Evolutionary conservation across 495 filamentous ascomycete species (phyloP), one percentile per base, ranked within the genome.

Genomic region (Aspergillus panamensis): DNA sequence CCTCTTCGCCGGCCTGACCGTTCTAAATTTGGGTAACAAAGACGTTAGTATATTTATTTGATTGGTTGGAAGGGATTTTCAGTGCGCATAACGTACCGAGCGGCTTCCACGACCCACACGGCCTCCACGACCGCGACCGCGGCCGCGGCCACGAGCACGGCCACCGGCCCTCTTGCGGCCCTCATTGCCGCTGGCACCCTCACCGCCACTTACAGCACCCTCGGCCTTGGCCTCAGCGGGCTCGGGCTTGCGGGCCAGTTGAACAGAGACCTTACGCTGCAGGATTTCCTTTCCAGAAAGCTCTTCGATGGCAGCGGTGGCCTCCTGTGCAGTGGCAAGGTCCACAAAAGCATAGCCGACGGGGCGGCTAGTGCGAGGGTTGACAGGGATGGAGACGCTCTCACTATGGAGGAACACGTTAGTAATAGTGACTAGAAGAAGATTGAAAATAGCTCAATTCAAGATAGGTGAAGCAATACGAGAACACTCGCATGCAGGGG

Each of bases 261-360:
- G 94, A 53, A 99, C 95, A 7, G 92, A 97, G 63, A 99, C 94
- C 86, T 97, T 97, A 71, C 94, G 91, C 72, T 96, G 89, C 40
- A 96, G 84, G 66, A 99, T 91, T 76, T 93, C 90, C 78, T 97
- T 92, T 69, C 94, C 92, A 59, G 93, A 97, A 48, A 99, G 88
- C 73, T 94, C 89, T 65, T 80, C 80, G 66, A 99, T 97, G 65
- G 94, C 94, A 70, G 90, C 88, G 73, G 96, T 89, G 55, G 94
- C 94, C 78, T 99, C 95, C 58, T 82, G 82, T 43, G 95, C 90
- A 52, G 93, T 96, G 45, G 89, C 92, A 48, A 99, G 87, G 68
- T 97, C 94, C 66, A 99, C 94, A 72, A 99, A 99, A 67, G 94
- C 94, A 72, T 99, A 99, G 61, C 94, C 94, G 73, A 99, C 94